Percentiles rank a stretch among this genome's conserved stretches.
phyloP scores from a whole-genome alignment of 306 rosid genomes.

The Hylodesmum podocarpum region DNA sequence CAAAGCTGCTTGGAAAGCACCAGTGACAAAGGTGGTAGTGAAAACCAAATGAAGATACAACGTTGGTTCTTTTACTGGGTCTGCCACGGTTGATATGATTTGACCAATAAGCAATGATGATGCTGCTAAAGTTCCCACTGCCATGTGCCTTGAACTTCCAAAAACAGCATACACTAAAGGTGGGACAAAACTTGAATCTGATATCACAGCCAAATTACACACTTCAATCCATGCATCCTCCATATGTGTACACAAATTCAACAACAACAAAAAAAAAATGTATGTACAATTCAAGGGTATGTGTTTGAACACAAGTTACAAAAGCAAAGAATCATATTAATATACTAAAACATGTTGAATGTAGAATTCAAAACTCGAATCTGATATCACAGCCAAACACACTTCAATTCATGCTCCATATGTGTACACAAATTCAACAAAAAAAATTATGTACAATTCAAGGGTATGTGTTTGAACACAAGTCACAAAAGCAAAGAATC shows the following conservation, averaged over 20 bases:
- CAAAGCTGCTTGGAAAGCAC: constrained; percentile 53
- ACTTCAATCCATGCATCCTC: neutral
- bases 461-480: no score
- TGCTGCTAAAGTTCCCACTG: constrained; percentile 88
- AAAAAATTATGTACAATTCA: no score
- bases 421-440: neutral
- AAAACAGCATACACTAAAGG: constrained; percentile 70
- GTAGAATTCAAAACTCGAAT: constrained; percentile 82
- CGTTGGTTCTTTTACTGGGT: constrained; percentile 32
- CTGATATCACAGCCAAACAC: constrained; percentile 36
- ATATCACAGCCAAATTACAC: neutral
- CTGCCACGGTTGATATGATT: constrained; percentile 40
- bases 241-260: neutral
- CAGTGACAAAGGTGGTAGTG: constrained; percentile 70
- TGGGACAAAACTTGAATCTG: constrained; percentile 87
- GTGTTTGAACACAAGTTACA: no score
- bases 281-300: no score
- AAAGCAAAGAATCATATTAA: no score
- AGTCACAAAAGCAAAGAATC: no score
- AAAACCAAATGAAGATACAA: constrained; percentile 65
- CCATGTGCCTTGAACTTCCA: constrained; percentile 83
- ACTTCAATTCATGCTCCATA: neutral
- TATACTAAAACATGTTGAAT: no score
- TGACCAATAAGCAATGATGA: constrained; percentile 61
- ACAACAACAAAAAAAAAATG: no score